Evolutionary conservation across 305 asterid genomes (phyloP), one percentile per base, ranked within the genome.

Genomic region (Solanum hybrid): DNA sequence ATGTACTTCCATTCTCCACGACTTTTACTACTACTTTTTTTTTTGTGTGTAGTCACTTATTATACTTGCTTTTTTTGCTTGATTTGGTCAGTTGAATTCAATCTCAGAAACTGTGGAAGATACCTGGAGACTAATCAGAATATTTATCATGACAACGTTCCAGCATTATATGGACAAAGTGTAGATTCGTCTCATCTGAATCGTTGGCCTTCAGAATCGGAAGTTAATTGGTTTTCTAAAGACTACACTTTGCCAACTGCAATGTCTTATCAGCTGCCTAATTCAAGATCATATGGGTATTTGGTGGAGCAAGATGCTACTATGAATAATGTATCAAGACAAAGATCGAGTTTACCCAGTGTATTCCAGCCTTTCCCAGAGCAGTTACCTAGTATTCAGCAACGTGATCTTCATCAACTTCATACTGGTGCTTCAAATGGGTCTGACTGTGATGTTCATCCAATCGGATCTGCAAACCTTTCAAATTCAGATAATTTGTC

Each of bases 381-480:
- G 84, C 88, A 93, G 72, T 88, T 84, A 38, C 37, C 82, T 89
- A 86, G 60, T 73, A 89, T 81, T 90, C 93, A 90, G 42, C 87
- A 80, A 84, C 7, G 11, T 19, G 75, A 51, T 51, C 60, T 84
- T 84, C 42, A 84, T 84, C 87, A 51, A 31, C 42, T 84, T 27
- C 87, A 19, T 37, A 51, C n/a, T 31, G 75, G 75, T 78, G 66
- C 76, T 77, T 80, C 87, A 36, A 85, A 88, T 78, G 40, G 36
- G n/a, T 81, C 69, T 6, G 90, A 72, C 56, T 73, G 15, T 26
- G 64, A 35, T 88, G 45, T n/a, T 56, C 15, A 34, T 78, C 78
- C 86, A 7, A 56, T 24, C 42, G 89, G 81, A 90, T 76, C 90
- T 90, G 64, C 92, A 88, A 91, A 84, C 17, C 78, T 34, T 40